Percentiles rank a stretch among this genome's conserved stretches.
Evolutionary conservation across 2,329 filamentous ascomycete genomes (phyloP).

Genomic region (Hypocreales sp.): DNA sequence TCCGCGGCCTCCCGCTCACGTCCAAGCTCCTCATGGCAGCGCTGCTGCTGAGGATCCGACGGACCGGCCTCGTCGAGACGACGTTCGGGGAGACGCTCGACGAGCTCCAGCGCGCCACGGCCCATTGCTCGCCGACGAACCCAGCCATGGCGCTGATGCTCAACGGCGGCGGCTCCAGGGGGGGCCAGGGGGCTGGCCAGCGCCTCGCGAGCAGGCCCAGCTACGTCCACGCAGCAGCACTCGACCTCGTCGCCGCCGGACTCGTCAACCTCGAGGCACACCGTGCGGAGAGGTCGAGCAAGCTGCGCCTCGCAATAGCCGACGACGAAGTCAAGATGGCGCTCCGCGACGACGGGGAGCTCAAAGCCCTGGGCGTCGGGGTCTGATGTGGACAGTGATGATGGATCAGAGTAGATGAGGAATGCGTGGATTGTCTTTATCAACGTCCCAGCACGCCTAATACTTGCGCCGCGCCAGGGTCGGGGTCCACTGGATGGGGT

Average conservation of each 20-base stretch:
- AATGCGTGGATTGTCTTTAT: no score
- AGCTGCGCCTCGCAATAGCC: conserved; percentile 70
- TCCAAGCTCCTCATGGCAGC: conserved; percentile 79
- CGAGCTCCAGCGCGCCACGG: conserved; percentile 36
- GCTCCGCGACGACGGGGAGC: conserved; percentile 74
- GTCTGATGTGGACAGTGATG: conserved; percentile 15
- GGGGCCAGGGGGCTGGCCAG: conserved; percentile 11
- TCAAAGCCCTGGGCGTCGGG: conserved; percentile 59
- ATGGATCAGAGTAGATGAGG: no score
- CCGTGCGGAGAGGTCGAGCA: conserved; percentile 71
- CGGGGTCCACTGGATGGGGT: conserved; percentile 87
- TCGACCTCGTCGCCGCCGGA: conserved; percentile 75
- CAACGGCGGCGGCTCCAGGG: conserved; percentile 11
- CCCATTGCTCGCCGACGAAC: conserved; percentile 17
- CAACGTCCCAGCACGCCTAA: conserved; percentile 25
- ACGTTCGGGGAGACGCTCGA: conserved; percentile 81
- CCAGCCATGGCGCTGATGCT: conserved; percentile 22
- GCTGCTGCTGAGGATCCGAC: conserved; percentile 59
- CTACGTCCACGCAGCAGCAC: conserved; percentile 52
- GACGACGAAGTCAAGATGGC: conserved; percentile 86
- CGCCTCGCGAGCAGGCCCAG: conserved; percentile 16
- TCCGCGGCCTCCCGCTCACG: conserved; percentile 66
- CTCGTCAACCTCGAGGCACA: conserved; percentile 72
- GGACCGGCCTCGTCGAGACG: conserved; percentile 76
- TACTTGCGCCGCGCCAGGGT: conserved; percentile 64